Base-by-base conservation (phyloP, 2,329 filamentous ascomycete genomes). In the Tolypocladium pustulatum region DNA sequence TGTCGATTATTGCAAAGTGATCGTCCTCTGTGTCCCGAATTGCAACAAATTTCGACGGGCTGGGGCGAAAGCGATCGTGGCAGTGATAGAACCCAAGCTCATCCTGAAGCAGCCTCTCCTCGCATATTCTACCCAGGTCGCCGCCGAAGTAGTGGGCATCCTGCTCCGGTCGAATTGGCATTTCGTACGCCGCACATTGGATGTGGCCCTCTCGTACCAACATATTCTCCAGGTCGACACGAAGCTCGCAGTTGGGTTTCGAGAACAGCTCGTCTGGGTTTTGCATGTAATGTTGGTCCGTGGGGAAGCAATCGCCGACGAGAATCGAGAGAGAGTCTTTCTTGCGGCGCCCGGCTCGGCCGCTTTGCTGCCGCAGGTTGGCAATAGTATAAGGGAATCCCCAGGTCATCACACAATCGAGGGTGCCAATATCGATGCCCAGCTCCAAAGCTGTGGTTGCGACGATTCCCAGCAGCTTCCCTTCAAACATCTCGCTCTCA, bases 321-420 rank as follows among this genome's bases (percentile, higher is more conserved):
- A 99, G 77, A 2, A 99, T 85, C 0, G 91, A 95, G 3, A 99
- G 78, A 0, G 92, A 96, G 71, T 99, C 94, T 68, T 90, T 95
- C 69, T 97, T 97, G 60, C 93, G 82, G 60, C 94, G 84, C 15
- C 94, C 94, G 25, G 94, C 94, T 66, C 94, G 85, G 17, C 94
- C 94, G 66, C 91, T 96, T 71, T 99, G 94, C 70, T 99, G 94
- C 12, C 94, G 84, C 54, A 97, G 78, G 68, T 97, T 97, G 38
- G 94, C 88, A 60, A 99, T 96, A 0, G 91, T 95, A 67, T 96
- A 97, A 0, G 94, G 94, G 62, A 99, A 99, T 0, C 93, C 93
- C 68, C 95, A 89, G 0, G 90, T 96, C 61, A 99, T 81, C 15
- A 99, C 94, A 57, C 92, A 94, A 72, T 99, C 94, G 10, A 99